A percentile compares a stretch with the other conserved stretches of the same genome.
These are phyloP conservation scores for Botrytis paeoniae DNA, from an alignment of 2,329 filamentous ascomycete species.

Conservation along the genomic window DNA sequence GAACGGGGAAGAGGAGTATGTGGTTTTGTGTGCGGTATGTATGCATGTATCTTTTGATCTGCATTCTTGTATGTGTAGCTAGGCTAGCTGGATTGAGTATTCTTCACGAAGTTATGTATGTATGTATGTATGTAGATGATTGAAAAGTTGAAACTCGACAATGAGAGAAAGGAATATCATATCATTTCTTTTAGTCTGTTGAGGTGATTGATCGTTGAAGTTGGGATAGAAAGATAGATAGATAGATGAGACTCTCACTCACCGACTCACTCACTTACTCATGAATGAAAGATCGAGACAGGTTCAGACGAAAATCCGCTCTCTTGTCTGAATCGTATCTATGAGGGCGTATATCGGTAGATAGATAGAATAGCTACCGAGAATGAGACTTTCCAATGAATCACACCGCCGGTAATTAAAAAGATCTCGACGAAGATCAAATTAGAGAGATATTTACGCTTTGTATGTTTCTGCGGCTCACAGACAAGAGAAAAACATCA, in stretches of 20 bases:
- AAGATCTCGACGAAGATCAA: background rate
- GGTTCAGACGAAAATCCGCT: background rate
- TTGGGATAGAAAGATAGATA: background rate
- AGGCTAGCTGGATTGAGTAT: background rate
- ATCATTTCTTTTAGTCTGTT: background rate
- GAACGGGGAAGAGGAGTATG: background rate
- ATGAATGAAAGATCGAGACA: background rate
- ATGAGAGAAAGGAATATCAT: background rate
- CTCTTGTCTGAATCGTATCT: background rate
- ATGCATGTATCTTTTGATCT: background rate
- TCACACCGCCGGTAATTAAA: background rate
- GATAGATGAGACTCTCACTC: background rate
- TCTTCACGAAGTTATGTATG: background rate
- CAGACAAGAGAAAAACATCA: background rate
- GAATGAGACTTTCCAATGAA: background rate
- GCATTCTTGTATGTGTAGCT: background rate
- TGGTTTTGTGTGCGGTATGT: background rate
- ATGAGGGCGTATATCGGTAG: background rate
- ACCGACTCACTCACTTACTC: background rate
- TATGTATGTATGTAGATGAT: background rate
- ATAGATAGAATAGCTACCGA: background rate
- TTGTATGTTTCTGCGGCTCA: background rate
- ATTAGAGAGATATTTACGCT: background rate
- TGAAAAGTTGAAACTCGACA: background rate
- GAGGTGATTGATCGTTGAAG: background rate